These are phyloP conservation scores for Mycena rebaudengoi DNA, from an alignment of 768 basidiomycete genomes.

Conservation along the genomic window DNA sequence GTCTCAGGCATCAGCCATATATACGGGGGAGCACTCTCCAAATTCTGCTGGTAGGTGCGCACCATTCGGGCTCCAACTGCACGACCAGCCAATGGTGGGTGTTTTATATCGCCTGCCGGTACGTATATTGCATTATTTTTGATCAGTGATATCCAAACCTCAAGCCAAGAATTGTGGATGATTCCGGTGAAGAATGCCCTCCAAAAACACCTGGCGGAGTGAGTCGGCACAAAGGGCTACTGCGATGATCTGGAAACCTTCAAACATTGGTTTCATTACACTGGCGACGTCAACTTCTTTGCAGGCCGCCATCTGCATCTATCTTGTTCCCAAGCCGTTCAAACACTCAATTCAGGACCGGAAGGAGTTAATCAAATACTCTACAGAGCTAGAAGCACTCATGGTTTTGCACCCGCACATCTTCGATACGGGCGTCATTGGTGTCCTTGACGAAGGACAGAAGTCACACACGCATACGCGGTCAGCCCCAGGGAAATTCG, in stretches of 20 bases:
- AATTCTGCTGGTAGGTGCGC: too few species aligned
- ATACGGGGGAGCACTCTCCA: too few species aligned
- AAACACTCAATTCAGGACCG: slow-evolving; percentile 23
- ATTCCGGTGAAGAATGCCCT: slow-evolving; percentile 17
- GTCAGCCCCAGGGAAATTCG: slow-evolving; percentile 11
- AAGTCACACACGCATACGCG: slow-evolving; percentile 29
- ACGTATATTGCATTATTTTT: neutral
- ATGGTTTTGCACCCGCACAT: slow-evolving; percentile 37
- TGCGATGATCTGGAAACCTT: slow-evolving; percentile 24
- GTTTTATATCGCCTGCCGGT: too few species aligned
- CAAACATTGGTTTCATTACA: slow-evolving; percentile 22
- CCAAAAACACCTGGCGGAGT: slow-evolving; percentile 19
- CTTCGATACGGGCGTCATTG: slow-evolving; percentile 38
- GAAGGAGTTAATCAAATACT: slow-evolving; percentile 33
- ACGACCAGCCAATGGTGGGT: too few species aligned
- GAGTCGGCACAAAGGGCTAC: slow-evolving; percentile 23
- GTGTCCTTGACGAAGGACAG: slow-evolving; percentile 28
- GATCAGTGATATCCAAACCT: neutral
- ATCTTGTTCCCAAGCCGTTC: neutral
- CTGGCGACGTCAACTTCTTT: slow-evolving; percentile 28
- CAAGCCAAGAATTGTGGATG: slow-evolving; percentile 16
- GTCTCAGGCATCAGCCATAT: too few species aligned
- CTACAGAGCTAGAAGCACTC: slow-evolving; percentile 43
- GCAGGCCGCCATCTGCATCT: slow-evolving; percentile 10
- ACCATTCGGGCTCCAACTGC: too few species aligned